phyloP scores from a whole-genome alignment of 768 basidiomycete species.

The Coprinopsis cinerea region DNA sequence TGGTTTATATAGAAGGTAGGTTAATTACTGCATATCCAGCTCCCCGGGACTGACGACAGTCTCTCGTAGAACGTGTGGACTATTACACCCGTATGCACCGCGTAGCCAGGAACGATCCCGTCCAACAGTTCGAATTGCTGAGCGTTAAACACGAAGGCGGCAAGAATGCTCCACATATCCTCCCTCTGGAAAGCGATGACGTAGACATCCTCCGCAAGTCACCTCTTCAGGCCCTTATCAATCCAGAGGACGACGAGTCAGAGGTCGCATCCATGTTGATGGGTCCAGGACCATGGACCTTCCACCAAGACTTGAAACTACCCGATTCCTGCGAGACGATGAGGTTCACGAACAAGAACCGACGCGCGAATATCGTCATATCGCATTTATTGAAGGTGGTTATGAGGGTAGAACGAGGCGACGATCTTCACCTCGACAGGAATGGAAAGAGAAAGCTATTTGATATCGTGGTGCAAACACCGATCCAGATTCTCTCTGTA shows the following conservation, averaged over 20 bases:
- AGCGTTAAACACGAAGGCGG: slow-evolving; percentile 47
- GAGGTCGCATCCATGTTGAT: slow-evolving; percentile 55
- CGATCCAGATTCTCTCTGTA: slow-evolving; percentile 83
- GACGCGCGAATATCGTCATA: slow-evolving; percentile 66
- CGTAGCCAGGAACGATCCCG: slow-evolving; percentile 63
- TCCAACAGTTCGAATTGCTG: slow-evolving; percentile 56
- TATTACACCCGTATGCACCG: slow-evolving; percentile 69
- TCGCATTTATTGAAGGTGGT: slow-evolving; percentile 76
- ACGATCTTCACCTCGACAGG: slow-evolving; percentile 60
- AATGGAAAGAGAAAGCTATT: slow-evolving; percentile 74
- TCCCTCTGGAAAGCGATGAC: slow-evolving; percentile 75
- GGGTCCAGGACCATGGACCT: slow-evolving; percentile 85
- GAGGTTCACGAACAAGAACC: slow-evolving; percentile 77
- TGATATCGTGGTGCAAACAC: slow-evolving; percentile 82
- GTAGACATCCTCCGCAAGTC: slow-evolving; percentile 57
- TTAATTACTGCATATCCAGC: not conserved
- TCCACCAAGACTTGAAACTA: slow-evolving; percentile 63
- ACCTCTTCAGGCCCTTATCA: slow-evolving; percentile 51
- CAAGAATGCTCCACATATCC: slow-evolving; percentile 51
- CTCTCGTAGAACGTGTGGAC: slow-evolving; percentile 62
- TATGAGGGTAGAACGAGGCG: slow-evolving; percentile 78
- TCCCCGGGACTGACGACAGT: not conserved
- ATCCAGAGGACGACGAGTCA: slow-evolving; percentile 44
- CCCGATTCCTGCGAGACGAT: slow-evolving; percentile 59
- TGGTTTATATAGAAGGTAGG: slow-evolving; percentile 77